phyloP scores from a whole-genome alignment of 805 yeast genomes.

The Sugiyamaella floridensis region DNA sequence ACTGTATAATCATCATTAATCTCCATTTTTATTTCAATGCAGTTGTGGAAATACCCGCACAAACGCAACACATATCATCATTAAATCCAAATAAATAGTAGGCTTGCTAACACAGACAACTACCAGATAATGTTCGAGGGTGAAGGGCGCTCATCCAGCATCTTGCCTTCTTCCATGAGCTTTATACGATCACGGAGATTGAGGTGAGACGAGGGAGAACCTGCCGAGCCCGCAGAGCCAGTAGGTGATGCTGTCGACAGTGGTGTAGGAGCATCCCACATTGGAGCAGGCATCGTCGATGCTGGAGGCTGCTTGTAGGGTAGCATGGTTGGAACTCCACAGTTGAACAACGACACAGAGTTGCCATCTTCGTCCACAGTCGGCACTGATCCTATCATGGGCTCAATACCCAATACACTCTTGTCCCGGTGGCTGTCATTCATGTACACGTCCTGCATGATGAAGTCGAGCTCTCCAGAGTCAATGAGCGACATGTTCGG shows the following conservation, averaged over 20 bases:
- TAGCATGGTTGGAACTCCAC: background rate
- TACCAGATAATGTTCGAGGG: conserved; percentile 13
- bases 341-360: conserved; percentile 65
- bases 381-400: conserved; percentile 39
- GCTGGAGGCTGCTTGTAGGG: background rate
- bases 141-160: conserved; percentile 12
- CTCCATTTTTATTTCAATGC: too few species aligned
- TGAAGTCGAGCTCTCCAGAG: conserved; percentile 14
- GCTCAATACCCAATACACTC: background rate
- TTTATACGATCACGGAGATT: conserved; percentile 22
- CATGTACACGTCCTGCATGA: conserved; percentile 12
- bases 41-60: background rate
- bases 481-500: conserved; percentile 14
- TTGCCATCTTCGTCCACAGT: conserved; percentile 72
- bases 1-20: too few species aligned
- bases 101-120: background rate
- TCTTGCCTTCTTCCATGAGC: conserved; percentile 22
- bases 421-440: background rate
- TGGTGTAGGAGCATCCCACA: conserved; percentile 4
- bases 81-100: background rate
- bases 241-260: conserved; percentile 4
- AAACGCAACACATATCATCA: background rate
- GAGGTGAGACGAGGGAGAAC: conserved; percentile 9
- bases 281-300: background rate
- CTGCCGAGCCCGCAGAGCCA: conserved; percentile 2